Evolutionary conservation across 73 alveolate species (phyloP).

Genomic region (Symbiodinium pilosum): DNA sequence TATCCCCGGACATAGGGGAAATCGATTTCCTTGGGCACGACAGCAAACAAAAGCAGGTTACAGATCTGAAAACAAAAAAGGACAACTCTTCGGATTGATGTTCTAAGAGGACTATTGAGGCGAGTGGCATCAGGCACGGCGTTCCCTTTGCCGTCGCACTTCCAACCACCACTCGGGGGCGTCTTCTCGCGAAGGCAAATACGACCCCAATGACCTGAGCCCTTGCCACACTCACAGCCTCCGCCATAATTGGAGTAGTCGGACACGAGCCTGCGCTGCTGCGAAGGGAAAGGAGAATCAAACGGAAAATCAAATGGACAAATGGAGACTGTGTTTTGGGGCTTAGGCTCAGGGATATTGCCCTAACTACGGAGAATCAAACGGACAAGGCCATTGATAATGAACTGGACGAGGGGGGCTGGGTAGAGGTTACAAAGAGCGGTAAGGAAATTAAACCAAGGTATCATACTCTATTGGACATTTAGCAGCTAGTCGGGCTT

Average conservation of each 20-base stretch:
- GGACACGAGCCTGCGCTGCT: too few species aligned
- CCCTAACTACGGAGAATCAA: too few species aligned
- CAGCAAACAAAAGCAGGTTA: background rate
- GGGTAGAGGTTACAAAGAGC: too few species aligned
- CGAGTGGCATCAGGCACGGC: constrained; percentile 1
- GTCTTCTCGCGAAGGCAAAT: constrained; percentile 23
- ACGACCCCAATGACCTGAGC: constrained; percentile 14
- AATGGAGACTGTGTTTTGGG: background rate
- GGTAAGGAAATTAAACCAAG: too few species aligned
- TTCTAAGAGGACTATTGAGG: background rate
- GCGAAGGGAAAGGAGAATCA: background rate
- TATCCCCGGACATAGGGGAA: constrained; percentile 26
- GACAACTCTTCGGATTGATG: background rate
- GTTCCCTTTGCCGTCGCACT: constrained; percentile 8
- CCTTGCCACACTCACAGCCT: constrained; percentile 27
- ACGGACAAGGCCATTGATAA: too few species aligned
- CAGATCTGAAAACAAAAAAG: background rate
- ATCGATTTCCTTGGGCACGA: background rate
- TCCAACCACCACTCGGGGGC: constrained; percentile 7
- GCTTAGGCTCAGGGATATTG: background rate
- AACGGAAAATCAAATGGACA: too few species aligned
- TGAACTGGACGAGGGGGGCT: too few species aligned
- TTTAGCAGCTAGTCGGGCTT: too few species aligned
- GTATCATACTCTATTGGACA: too few species aligned
- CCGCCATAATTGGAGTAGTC: constrained; percentile 29